Conservation (phyloP, 1,139 yeast species). For the Sugiyamaella paludigena region DNA sequence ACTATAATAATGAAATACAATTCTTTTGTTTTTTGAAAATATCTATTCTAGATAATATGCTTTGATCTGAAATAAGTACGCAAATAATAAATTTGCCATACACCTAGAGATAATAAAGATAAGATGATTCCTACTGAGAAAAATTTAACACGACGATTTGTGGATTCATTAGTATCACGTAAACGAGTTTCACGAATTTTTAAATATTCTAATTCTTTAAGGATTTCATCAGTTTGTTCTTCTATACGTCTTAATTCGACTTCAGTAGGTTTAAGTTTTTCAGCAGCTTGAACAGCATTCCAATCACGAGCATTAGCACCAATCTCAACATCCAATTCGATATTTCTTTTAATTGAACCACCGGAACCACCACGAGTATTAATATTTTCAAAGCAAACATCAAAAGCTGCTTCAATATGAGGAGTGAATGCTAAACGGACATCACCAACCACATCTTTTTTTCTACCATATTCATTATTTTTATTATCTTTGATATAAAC, state of each 20-base stretch:
- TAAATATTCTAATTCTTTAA: slow-evolving; percentile 74
- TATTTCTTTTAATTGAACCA: slow-evolving; percentile 41
- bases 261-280: slow-evolving; percentile 89
- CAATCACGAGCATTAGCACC: slow-evolving; percentile 98
- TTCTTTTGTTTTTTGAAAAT: no score
- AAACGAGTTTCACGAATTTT: slow-evolving; percentile 83
- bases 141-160: slow-evolving; percentile 75
- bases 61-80: slow-evolving; percentile 92
- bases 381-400: slow-evolving; percentile 81
- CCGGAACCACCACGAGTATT: slow-evolving; percentile 37
- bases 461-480: slow-evolving; percentile 42
- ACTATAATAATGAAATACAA: slow-evolving; percentile 2
- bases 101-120: slow-evolving; percentile 73
- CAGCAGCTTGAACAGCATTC: slow-evolving; percentile 91
- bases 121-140: slow-evolving; percentile 70
- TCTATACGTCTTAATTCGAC: slow-evolving; percentile 80
- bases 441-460: slow-evolving; percentile 52
- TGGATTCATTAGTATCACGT: slow-evolving; percentile 95
- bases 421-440: slow-evolving; percentile 79
- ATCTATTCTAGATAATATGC: slow-evolving; percentile 65
- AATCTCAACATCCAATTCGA: slow-evolving; percentile 89
- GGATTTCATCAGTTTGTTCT: slow-evolving; percentile 78
- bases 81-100: slow-evolving; percentile 88
- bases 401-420: slow-evolving; percentile 79
- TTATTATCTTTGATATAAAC: slow-evolving; percentile 37